These are phyloP conservation scores for Tetradesmus obliquus DNA, from an alignment of 139 green algal genomes.

Conservation along the genomic window DNA sequence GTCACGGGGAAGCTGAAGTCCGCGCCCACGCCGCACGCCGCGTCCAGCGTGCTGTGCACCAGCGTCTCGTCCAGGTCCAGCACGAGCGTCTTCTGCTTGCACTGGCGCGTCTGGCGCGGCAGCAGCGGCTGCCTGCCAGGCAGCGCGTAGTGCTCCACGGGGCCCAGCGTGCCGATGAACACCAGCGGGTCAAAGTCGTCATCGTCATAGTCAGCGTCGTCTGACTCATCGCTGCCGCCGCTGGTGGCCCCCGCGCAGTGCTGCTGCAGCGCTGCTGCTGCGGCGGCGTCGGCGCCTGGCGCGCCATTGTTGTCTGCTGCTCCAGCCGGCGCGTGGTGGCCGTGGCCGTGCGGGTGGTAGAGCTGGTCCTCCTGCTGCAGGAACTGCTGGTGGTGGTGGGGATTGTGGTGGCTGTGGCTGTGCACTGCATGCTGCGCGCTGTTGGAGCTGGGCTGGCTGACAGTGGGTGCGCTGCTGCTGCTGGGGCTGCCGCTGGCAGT, in stretches of 20 bases:
- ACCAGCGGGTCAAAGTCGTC: constrained; percentile 43
- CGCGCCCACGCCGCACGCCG: constrained; percentile 49
- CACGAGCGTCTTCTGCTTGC: constrained; percentile 83
- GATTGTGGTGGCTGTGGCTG: background rate
- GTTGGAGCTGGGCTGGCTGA: constrained; percentile 21
- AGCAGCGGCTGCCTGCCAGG: constrained; percentile 24
- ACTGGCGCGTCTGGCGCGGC: constrained; percentile 41
- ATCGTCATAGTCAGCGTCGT: constrained; percentile 42
- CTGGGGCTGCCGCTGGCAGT: background rate
- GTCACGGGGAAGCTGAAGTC: constrained; percentile 95
- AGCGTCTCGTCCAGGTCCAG: constrained; percentile 99
- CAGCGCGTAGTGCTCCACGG: constrained; percentile 17
- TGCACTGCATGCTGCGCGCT: background rate
- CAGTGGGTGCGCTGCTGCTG: constrained; percentile 12
- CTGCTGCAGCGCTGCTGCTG: constrained; percentile 6
- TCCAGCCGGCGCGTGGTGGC: background rate
- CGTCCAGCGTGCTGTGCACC: constrained; percentile 97
- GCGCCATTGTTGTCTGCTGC: background rate
- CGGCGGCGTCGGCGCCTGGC: background rate
- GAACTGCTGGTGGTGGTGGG: constrained; percentile 8
- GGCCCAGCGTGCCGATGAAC: constrained; percentile 40
- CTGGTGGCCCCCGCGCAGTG: background rate
- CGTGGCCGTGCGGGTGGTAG: background rate
- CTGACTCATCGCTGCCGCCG: background rate
- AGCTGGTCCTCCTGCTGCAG: constrained; percentile 37